Evolutionary conservation across 176 grass and related monocot species (phyloP), one percentile per base, ranked within the genome.

Genomic region (Phragmites australis): DNA sequence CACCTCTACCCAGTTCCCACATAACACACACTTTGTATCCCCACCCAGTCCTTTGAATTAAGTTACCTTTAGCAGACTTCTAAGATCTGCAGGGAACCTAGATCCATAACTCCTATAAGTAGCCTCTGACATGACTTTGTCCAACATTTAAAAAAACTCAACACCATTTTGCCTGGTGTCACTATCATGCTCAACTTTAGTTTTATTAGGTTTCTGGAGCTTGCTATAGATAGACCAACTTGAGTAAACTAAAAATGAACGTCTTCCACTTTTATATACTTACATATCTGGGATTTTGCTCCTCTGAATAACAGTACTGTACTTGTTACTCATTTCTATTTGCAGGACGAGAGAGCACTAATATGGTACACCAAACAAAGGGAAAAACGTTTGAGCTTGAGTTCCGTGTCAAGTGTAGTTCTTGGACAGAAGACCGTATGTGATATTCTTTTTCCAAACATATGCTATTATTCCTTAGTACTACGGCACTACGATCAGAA

Each of bases 391-490:
- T 81, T 99, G 70, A 86, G 79, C 75, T 82, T 99, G 75, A 95
- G 70, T 82, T 79, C 70, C 31, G 90, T 95, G 31, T 91, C 90
- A 44, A 99, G 64, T 75, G 55, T 99, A 77, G 65, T 95, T 79
- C 75, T 82, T 42, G 96, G 96, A 75, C 96, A 99, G 68, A 91
- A 95, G 68, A 99, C 90, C n/a, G 92, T 99, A 91, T 88, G 86
- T 44, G 27, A 51, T 77, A 77, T 80, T 80, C 23, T 22, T 67
- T 22, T 49, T 23, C 19, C 10, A 49, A 65, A 57, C 52, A 54
- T 25, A 62, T 84, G 53, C 19, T 62, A 63, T 42, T 71, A 65
- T 55, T 75, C 3, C 55, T 82, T 55, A 55, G 55, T 37, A 71
- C 29, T 22, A 18, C 22, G 31, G 47, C 57, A 49, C 39, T 73